Conservation (phyloP, 371 early-diverging fungal species). For the Syncephalastrum contaminatum region DNA sequence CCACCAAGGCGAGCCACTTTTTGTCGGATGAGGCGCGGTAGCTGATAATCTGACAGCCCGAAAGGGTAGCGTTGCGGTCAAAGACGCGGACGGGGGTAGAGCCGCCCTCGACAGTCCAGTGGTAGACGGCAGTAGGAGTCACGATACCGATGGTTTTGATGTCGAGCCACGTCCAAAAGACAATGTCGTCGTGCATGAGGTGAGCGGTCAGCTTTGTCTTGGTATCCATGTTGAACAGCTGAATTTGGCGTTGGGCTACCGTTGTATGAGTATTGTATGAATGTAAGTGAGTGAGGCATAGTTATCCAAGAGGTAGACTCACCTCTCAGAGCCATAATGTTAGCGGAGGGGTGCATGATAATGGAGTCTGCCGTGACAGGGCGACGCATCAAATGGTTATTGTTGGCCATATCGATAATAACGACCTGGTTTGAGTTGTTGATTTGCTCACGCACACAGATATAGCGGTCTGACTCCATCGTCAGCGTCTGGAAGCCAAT, state of each 20-base stretch:
- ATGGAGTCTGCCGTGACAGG: constrained; percentile 98
- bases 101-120: constrained; percentile 96
- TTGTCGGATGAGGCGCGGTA: constrained; percentile 86
- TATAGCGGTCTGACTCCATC: constrained; percentile 96
- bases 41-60: constrained; percentile 93
- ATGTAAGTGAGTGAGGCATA: not conserved
- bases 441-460: constrained; percentile 93
- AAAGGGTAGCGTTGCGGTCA: constrained; percentile 84
- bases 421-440: constrained; percentile 88
- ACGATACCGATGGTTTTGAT: constrained; percentile 88
- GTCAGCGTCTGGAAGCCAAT: constrained; percentile 97
- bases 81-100: constrained; percentile 87
- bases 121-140: constrained; percentile 86
- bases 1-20: constrained; percentile 94
- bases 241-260: constrained; percentile 85
- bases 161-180: constrained; percentile 97
- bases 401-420: constrained; percentile 89
- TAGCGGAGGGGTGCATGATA: constrained; percentile 94
- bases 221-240: constrained; percentile 95
- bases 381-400: constrained; percentile 79
- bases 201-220: constrained; percentile 94
- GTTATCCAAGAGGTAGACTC: constrained; percentile 1
- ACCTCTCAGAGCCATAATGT: constrained; percentile 96
- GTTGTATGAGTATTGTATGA: no score
- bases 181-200: constrained; percentile 90